Evolutionary conservation across 2,329 filamentous ascomycete genomes (phyloP), one percentile per base, ranked within the genome.

Genomic region (Cercospora zeae-maydis): DNA sequence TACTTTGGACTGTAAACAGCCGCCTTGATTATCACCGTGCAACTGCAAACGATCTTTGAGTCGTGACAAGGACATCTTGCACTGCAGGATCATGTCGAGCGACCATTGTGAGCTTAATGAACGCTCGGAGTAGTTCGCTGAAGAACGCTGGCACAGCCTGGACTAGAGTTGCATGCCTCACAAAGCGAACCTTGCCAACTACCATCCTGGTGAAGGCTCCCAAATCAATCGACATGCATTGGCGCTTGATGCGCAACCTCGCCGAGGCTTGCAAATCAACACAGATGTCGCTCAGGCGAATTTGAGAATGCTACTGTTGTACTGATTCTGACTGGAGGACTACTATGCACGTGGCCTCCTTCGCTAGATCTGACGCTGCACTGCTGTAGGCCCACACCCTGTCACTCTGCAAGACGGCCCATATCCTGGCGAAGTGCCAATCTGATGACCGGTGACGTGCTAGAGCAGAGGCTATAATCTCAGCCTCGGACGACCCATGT

Each of bases 1-100:
- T 4, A 19, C 13, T 36, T 36, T n/a, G 16, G 37, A 51, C 14
- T 14, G n/a, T 19, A 47, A n/a, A 33, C 45, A 54, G 61, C 36
- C 45, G 45, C 45, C 21, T 45, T 39, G 27, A 33, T 13, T 31
- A 55, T 42, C 57, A 52, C 49, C 45, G 62, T 64, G 33, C 31
- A 37, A 64, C 62, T 64, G 27, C 47, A 33, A 19, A 8, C 8
- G 16, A 24, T 2, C 27, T 27, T 27, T 31, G 21, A 62, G 58
- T 62, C 51, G 59, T 31, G 42, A 14, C 55, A 24, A 30, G 37
- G 30, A 34, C 31, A 30, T 59, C 42, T 55, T 56, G 49, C 52
- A 33, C 55, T 34, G 59, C 37, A 65, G 59, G 51, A 47, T 52
- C 37, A 59, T 65, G 63, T 37, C 54, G 63, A 65, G 63, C 58